phyloP scores from a whole-genome alignment of 2,329 filamentous ascomycete species.

The Zasmidium cellare region DNA sequence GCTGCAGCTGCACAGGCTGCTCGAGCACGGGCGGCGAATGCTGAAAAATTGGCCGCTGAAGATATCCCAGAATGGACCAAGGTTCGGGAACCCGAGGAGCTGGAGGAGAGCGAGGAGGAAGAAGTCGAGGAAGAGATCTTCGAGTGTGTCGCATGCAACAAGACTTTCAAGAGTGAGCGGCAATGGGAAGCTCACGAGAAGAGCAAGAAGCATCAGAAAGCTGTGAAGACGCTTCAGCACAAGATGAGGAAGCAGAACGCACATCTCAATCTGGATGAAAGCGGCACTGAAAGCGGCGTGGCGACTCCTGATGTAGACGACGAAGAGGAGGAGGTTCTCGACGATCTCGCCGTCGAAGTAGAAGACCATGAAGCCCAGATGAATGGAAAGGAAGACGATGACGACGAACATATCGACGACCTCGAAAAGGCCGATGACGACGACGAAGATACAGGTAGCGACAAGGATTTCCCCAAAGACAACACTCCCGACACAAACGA shows the following conservation, averaged over 20 bases:
- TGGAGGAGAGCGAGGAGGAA: conserved; percentile 51
- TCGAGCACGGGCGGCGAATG: conserved; percentile 76
- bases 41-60: conserved; percentile 66
- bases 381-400: conserved; percentile 6
- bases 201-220: conserved; percentile 94
- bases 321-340: conserved; percentile 29
- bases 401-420: neutral
- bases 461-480: neutral
- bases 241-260: conserved; percentile 82
- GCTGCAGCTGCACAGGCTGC: conserved; percentile 83
- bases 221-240: conserved; percentile 73
- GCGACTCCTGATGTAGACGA: conserved; percentile 34
- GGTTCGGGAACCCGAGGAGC: conserved; percentile 56
- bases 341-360: conserved; percentile 25
- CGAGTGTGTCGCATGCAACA: conserved; percentile 64
- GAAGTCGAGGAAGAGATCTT: conserved; percentile 53
- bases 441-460: neutral
- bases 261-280: conserved; percentile 51
- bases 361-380: conserved; percentile 21
- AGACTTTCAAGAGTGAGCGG: conserved; percentile 82
- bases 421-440: conserved; percentile 11
- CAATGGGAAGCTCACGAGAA: conserved; percentile 90
- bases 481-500: neutral
- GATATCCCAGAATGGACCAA: conserved; percentile 75
- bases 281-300: conserved; percentile 34